phyloP scores from a whole-genome alignment of 2,329 filamentous ascomycete genomes.

The Daldinia sp. region DNA sequence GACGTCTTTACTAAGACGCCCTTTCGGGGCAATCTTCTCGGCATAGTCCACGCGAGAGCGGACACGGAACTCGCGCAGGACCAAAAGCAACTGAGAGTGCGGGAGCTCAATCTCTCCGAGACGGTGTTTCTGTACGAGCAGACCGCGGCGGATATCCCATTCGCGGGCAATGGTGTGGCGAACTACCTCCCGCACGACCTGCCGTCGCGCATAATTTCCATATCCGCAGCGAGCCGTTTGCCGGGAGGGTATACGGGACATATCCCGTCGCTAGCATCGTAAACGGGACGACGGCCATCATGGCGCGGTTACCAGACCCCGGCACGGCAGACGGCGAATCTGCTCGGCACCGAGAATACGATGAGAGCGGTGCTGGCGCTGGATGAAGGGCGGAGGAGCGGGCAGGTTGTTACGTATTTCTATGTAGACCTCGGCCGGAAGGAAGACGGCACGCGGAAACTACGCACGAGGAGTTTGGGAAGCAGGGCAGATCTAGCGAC shows the following conservation, averaged over 20 bases:
- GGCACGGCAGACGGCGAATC: background rate
- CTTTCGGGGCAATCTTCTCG: conserved; percentile 67
- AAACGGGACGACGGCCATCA: background rate
- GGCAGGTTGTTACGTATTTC: background rate
- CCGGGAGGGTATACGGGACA: background rate
- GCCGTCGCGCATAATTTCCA: background rate
- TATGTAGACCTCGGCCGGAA: background rate
- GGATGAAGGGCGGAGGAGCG: background rate
- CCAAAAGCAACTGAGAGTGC: conserved; percentile 66
- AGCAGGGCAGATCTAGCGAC: conserved; percentile 64
- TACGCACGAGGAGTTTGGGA: conserved; percentile 68
- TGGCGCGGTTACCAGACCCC: background rate
- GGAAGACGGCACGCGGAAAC: conserved; percentile 33
- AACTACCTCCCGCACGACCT: background rate
- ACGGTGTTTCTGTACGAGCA: conserved; percentile 68
- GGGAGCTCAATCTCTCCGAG: conserved; percentile 71
- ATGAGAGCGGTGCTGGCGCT: background rate
- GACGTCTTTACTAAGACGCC: conserved; percentile 64
- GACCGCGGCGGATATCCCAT: conserved; percentile 55
- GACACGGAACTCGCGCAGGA: conserved; percentile 55
- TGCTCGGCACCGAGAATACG: background rate
- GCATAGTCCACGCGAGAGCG: conserved; percentile 63
- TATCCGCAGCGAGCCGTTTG: background rate
- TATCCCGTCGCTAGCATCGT: background rate
- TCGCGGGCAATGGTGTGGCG: conserved; percentile 60